Evolutionary conservation across 768 basidiomycete species (phyloP).

Genomic region (Obba rivulosa): DNA sequence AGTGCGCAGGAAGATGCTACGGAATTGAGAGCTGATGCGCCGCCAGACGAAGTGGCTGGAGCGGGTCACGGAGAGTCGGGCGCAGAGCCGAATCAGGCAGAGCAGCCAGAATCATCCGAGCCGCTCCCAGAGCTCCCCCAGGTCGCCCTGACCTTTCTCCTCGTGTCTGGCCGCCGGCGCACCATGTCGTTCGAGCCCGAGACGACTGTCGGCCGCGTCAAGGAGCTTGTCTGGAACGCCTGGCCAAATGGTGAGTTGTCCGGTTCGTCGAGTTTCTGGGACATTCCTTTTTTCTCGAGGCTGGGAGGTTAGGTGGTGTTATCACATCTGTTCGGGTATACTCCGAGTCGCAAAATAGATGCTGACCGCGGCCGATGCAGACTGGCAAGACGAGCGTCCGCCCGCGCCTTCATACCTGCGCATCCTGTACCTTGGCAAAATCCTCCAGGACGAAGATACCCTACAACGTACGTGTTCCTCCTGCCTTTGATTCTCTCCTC

Average conservation of each 20-base stretch:
- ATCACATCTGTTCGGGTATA: neutral
- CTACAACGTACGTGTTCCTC: slow-evolving; percentile 46
- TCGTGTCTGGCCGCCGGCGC: slow-evolving; percentile 62
- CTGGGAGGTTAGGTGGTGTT: too few relatives aligned
- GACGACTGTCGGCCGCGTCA: slow-evolving; percentile 70
- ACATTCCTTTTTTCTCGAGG: neutral
- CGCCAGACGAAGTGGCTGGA: neutral
- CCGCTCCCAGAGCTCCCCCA: slow-evolving; percentile 56
- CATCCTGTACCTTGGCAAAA: slow-evolving; percentile 70
- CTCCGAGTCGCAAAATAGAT: too few relatives aligned
- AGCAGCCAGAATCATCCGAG: slow-evolving; percentile 4
- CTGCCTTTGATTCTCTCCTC: slow-evolving; percentile 1
- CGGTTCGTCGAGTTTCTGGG: neutral
- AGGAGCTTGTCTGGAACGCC: slow-evolving; percentile 79
- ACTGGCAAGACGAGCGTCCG: slow-evolving; percentile 77
- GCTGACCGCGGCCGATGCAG: slow-evolving; percentile 25
- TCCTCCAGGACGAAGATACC: slow-evolving; percentile 82
- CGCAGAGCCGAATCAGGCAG: too few relatives aligned
- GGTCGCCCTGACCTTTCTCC: slow-evolving; percentile 63
- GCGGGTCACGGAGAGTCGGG: too few relatives aligned
- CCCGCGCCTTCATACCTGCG: slow-evolving; percentile 74
- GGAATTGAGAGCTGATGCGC: slow-evolving; percentile 4
- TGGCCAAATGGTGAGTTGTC: slow-evolving; percentile 68
- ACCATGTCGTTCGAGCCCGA: slow-evolving; percentile 74
- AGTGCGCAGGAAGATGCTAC: slow-evolving; percentile 8